These are phyloP conservation scores for Anethum foeniculum DNA, from an alignment of 140 eudicot genomes.

Conservation along the genomic window DNA sequence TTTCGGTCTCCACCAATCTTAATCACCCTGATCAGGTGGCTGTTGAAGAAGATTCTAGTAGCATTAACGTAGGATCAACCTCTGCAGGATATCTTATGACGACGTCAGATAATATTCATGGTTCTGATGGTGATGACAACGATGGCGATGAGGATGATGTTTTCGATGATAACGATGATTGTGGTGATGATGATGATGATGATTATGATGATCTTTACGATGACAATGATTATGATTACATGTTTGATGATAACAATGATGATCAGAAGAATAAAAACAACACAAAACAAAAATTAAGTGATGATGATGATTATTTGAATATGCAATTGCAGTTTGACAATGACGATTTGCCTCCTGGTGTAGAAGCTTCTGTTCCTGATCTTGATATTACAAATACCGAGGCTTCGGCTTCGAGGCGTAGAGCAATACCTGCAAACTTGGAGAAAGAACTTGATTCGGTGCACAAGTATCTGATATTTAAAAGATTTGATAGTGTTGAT, in stretches of 20 bases:
- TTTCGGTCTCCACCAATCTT: not conserved
- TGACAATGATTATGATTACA: conserved; percentile 3
- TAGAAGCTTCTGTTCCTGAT: conserved; percentile 58
- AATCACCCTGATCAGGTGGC: conserved; percentile 21
- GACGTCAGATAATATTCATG: conserved; percentile 14
- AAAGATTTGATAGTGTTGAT: conserved; percentile 47
- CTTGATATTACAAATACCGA: conserved; percentile 11
- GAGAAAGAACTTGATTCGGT: conserved; percentile 23
- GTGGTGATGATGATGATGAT: conserved; percentile 13
- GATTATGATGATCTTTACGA: conserved; percentile 11
- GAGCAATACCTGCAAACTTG: conserved; percentile 15
- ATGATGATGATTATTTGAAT: conserved; percentile 29
- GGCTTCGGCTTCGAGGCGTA: conserved; percentile 40
- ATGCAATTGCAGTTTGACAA: conserved; percentile 64
- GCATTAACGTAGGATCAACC: conserved; percentile 16
- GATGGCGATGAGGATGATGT: conserved; percentile 9
- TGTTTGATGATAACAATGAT: conserved; percentile 6
- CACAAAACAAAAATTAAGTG: not conserved
- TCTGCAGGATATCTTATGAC: conserved; percentile 26
- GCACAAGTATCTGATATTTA: conserved; percentile 35
- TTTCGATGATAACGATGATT: conserved; percentile 1
- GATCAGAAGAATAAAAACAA: conserved; percentile 16
- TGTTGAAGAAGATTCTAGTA: conserved; percentile 20
- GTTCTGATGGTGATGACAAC: conserved; percentile 22
- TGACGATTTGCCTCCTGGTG: conserved; percentile 62